Base-by-base conservation (phyloP, 2,329 filamentous ascomycete genomes). In the Claviceps sorghi region DNA sequence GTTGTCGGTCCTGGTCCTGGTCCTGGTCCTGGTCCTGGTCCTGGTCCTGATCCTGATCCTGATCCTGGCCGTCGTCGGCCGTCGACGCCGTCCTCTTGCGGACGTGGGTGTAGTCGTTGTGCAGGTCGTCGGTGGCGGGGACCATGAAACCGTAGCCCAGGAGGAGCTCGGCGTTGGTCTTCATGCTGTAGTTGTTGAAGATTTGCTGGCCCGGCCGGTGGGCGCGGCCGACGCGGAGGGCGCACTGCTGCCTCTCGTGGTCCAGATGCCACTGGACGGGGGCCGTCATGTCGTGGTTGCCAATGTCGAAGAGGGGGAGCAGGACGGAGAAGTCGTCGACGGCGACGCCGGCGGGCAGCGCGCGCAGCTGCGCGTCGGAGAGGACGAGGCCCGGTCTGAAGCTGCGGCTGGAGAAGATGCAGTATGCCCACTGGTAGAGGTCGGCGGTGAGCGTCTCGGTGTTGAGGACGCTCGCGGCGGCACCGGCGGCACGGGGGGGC, bases 101-200 rank as follows among this genome's bases (percentile, higher is more conserved):
- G 10, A 81, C 67, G 59, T 82, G 78, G 1, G 77, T 64, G 59
- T 81, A 81, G 62, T 81, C 78, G 58, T 81, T 81, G 61, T 82
- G 78, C 52, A 80, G 65, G 4, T 60, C 63, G 0, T 66, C 63
- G 0, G 69, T 70, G 51, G 72, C 67, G 1, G 74, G 72, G 0
- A 83, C 61, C 56, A 77, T 71, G 60, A 84, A 84, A 2, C 80
- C 79, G 59, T 84, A 84, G 0, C 75, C 80, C 2, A 84, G 67
- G 1, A 84, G 70, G 26, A 84, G 68, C 67, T 87, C 83, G 54
- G 82, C 83, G 59, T 88, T 89, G 7, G 83, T 86, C 65, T 87
- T 86, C 60, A 70, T 64, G 32, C 84, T 84, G 61, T 89, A 89
- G 63, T 86, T 88, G 68, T 87, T 86, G 60, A 74, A 82, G 26